Base-by-base conservation (phyloP, 1,284 basidiomycete genomes). In the Cryptococcus sp. region DNA sequence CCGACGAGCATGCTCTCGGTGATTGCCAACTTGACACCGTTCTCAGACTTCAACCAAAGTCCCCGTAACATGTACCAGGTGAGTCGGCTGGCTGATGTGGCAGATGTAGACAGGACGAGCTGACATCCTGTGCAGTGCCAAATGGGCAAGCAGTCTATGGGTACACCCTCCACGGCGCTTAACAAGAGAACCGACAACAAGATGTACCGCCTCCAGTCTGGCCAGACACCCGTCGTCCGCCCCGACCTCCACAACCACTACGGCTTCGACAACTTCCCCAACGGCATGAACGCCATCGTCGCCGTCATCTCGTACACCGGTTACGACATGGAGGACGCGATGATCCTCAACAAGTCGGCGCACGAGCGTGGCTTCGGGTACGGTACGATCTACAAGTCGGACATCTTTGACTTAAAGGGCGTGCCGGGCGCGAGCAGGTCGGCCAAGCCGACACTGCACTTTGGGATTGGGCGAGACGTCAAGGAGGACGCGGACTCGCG, bases 61-160 rank as follows among this genome's bases (percentile, higher is more conserved):
- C 82, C 82, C 3, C 74, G 82, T 59, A 83, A 83, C 73, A 82
- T 82, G 80, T 83, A 83, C 67, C 81, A 95, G 80, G 88, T 87
- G 63, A 52, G 68, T 60, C 59, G 57, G 12, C 11, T 37, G 20
- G 28, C 23, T 23, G n/a, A 18, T 37, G n/a, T n/a, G n/a, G n/a
- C n/a, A n/a, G n/a, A n/a, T 51, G 21, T n/a, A 16, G 33, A 24
- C 8, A 13, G 3, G 42, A 11, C 16, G 24, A 18, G 48, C 38
- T 23, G 15, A 35, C 46, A 36, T 15, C 36, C 44, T 24, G 36
- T 49, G 52, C 46, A 69, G 68, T 80, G 79, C 60, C 82, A 98
- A 87, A 99, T 99, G 96, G 93, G 92, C 78, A 99, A 99, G 82
- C 96, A 99, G 83, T 90, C 91, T 1, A 98, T 99, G 96, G 96